Evolutionary conservation across 2,329 filamentous ascomycete genomes (phyloP).

Genomic region (Stagonosporopsis tanaceti): DNA sequence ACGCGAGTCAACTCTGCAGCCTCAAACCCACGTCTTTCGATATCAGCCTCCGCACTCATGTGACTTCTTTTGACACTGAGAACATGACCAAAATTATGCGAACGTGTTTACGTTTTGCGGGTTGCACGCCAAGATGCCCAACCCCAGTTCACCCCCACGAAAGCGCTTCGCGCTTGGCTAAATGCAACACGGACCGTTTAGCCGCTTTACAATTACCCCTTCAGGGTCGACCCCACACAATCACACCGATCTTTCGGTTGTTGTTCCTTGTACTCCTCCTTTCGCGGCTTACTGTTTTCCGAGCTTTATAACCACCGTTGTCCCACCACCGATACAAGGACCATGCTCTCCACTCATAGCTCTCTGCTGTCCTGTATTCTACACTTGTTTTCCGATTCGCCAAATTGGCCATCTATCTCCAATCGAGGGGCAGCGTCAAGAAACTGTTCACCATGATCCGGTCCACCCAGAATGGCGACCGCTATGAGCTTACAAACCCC

Average conservation of each 20-base stretch:
- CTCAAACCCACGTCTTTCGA: background rate
- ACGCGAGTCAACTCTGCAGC: background rate
- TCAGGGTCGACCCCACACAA: conserved; percentile 41
- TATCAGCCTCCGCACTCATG: background rate
- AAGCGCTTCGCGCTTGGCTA: conserved; percentile 27
- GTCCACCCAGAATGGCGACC: conserved; percentile 58
- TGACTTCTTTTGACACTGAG: background rate
- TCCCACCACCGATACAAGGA: background rate
- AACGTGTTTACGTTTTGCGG: background rate
- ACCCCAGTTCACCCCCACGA: conserved; percentile 8
- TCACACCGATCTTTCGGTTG: conserved; percentile 25
- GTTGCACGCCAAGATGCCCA: conserved; percentile 4
- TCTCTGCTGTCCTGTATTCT: background rate
- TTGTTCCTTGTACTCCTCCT: conserved; percentile 14
- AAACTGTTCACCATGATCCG: conserved; percentile 39
- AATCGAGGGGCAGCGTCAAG: background rate
- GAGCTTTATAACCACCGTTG: conserved; percentile 33
- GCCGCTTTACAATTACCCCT: conserved; percentile 40
- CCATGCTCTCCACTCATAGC: background rate
- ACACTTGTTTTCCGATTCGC: background rate
- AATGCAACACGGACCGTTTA: conserved; percentile 46
- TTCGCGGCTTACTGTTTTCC: conserved; percentile 33
- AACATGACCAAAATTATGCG: background rate
- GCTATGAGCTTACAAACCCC: conserved; percentile 64
- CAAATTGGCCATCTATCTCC: background rate